Conservation (phyloP, 352 stramenopile species). For the Phytophthora sansomeana region DNA sequence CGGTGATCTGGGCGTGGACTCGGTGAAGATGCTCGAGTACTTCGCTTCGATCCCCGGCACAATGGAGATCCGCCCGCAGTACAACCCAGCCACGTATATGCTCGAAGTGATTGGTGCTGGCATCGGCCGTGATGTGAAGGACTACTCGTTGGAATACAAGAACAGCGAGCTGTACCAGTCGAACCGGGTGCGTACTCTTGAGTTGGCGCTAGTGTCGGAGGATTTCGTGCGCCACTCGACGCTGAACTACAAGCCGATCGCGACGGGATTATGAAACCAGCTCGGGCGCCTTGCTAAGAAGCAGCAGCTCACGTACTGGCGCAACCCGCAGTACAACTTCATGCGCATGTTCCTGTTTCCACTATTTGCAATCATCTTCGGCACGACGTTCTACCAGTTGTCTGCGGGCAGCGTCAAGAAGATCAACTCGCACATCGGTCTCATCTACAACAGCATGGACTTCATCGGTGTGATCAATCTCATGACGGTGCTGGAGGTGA, state of each 20-base stretch:
- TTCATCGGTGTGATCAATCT: conserved; percentile 66
- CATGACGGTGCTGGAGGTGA: conserved; percentile 67
- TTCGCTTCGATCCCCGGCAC: conserved; percentile 71
- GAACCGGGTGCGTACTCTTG: conserved; percentile 33
- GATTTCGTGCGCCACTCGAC: conserved; percentile 54
- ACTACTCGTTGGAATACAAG: conserved; percentile 53
- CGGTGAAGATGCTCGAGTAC: conserved; percentile 79
- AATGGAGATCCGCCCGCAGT: conserved; percentile 60
- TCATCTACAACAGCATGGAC: conserved; percentile 74
- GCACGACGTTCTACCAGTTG: conserved; percentile 61
- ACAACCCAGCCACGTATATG: conserved; percentile 93
- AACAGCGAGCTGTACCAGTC: conserved; percentile 36
- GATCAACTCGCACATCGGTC: conserved; percentile 61
- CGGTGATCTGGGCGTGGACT: conserved; percentile 75
- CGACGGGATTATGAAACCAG: no score
- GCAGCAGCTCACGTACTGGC: no score
- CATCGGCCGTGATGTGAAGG: conserved; percentile 47
- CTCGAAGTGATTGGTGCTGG: conserved; percentile 79
- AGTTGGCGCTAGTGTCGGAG: conserved; percentile 20
- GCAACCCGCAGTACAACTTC: no score
- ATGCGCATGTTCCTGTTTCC: no score
- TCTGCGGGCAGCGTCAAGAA: conserved; percentile 24
- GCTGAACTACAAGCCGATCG: conserved; percentile 52
- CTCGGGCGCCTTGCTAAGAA: no score
- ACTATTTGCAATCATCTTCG: conserved; percentile 57